Base-by-base conservation (phyloP, 2,329 filamentous ascomycete species). In the Ophiocordyceps camponoti-floridani region DNA sequence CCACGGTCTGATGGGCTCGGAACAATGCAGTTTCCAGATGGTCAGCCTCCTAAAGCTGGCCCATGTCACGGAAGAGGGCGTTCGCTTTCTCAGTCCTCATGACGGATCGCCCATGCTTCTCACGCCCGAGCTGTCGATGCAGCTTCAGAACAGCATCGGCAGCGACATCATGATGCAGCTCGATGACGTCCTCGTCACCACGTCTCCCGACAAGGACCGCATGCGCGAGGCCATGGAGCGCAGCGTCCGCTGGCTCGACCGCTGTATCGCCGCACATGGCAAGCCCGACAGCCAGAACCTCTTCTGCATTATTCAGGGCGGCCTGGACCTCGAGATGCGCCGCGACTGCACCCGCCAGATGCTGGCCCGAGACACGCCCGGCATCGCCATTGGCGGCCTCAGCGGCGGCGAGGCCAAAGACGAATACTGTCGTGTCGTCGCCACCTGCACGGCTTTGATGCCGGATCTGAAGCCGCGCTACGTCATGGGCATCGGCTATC, bases 101-200 rank as follows among this genome's bases (percentile, higher is more conserved):
- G 91, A 96, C 66, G 87, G 88, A 31, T 79, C 79, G 2, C 89
- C 89, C 8, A 96, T 98, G 91, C 78, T 98, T 11, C 77, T 98
- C 42, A 98, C 91, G 0, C 91, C 91, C 0, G 93, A 98, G 61
- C 89, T 96, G 66, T 96, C 91, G 1, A 95, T 98, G 54, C 82
- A 80, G 11, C 72, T 98, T 4, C 91, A 98, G 60, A 96, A 98
- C 63, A 89, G 82, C 45, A 98, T 98, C 56, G 91, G 91, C 50
- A 94, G 86, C 50, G 91, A 98, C 63, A 96, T 98, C 54, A 95
- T 96, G 52, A 98, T 98, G 93, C 93, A 98, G 64, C 78, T 98
- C 4, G 91, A 98, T 68, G 93, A 98, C 62, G 93, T 98, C 13
- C 82, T 98, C 44, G 89, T 87, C 28, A 96, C 91, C 0, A 98